These are phyloP conservation scores for Tetrahymena borealis DNA, from an alignment of 73 alveolate genomes.

Conservation along the genomic window DNA sequence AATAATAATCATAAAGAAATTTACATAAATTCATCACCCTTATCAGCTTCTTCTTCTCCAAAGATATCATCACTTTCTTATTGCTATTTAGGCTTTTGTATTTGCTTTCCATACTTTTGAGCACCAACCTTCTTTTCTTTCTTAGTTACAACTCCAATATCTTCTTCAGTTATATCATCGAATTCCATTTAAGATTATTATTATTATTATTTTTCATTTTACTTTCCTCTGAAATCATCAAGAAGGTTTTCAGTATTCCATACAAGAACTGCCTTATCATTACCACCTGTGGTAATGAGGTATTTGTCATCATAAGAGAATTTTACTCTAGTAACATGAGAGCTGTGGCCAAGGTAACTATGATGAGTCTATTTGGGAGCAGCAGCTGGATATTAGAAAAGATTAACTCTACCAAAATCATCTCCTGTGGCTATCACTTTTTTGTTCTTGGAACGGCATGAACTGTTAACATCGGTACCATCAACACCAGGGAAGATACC, in stretches of 20 bases:
- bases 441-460: conserved; percentile 65
- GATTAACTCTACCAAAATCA: conserved; percentile 80
- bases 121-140: conserved; percentile 31
- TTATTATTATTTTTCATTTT: background rate
- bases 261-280: conserved; percentile 87
- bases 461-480: conserved; percentile 79
- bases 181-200: background rate
- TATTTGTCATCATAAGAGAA: conserved; percentile 82
- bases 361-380: conserved; percentile 74
- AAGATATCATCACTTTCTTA: conserved; percentile 43
- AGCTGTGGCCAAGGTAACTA: conserved; percentile 89
- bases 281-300: conserved; percentile 87
- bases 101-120: conserved; percentile 46
- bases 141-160: conserved; percentile 12
- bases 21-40: conserved; percentile 67
- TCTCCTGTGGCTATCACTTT: conserved; percentile 89
- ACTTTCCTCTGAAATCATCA: conserved; percentile 2
- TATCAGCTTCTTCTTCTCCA: conserved; percentile 69
- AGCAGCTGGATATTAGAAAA: conserved; percentile 90
- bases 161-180: background rate
- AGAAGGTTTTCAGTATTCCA: conserved; percentile 85
- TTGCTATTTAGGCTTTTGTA: conserved; percentile 36
- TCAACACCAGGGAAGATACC: conserved; percentile 94
- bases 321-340: conserved; percentile 91
- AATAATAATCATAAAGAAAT: background rate